Evolutionary conservation across 352 stramenopile species (phyloP).

Genomic region (Pythium rhizo-oryzae): DNA sequence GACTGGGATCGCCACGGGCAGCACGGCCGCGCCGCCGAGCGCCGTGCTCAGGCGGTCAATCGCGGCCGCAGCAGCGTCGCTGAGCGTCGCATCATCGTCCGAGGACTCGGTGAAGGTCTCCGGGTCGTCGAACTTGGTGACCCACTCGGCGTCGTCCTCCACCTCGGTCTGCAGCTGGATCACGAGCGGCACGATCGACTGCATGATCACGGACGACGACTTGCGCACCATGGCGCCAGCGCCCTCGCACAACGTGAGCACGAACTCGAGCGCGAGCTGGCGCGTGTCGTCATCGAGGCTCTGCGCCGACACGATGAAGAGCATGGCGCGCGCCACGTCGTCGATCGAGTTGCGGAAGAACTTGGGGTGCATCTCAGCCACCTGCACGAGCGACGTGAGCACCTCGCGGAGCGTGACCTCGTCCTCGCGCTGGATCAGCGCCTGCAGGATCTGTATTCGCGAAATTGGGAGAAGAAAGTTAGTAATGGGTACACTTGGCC

Average conservation of each 20-base stretch:
- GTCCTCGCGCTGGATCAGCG: constrained; percentile 56
- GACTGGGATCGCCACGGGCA: constrained; percentile 78
- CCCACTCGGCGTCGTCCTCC: constrained; percentile 73
- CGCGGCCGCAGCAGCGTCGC: constrained; percentile 65
- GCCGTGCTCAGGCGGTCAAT: constrained; percentile 79
- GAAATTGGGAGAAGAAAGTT: constrained; percentile 2
- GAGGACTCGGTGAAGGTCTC: constrained; percentile 71
- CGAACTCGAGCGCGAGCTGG: constrained; percentile 80
- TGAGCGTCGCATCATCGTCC: constrained; percentile 67
- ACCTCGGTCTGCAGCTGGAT: constrained; percentile 84
- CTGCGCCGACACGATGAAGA: constrained; percentile 72
- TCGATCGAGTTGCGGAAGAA: constrained; percentile 80
- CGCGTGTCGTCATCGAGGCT: constrained; percentile 72
- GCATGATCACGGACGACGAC: constrained; percentile 53
- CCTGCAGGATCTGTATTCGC: constrained; percentile 62
- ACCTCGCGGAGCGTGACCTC: constrained; percentile 74
- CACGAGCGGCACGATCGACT: constrained; percentile 69
- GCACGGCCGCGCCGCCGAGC: constrained; percentile 70
- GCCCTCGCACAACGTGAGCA: constrained; percentile 81
- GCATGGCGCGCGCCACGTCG: constrained; percentile 75
- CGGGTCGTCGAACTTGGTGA: constrained; percentile 78
- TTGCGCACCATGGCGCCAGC: constrained; percentile 86
- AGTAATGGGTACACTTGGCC: background rate
- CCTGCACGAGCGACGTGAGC: constrained; percentile 69
- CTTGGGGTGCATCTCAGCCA: constrained; percentile 78